Percentiles rank a stretch among this genome's conserved stretches.
Evolutionary conservation across 441 rosid species (phyloP).

Genomic region (Erodium trifolium): DNA sequence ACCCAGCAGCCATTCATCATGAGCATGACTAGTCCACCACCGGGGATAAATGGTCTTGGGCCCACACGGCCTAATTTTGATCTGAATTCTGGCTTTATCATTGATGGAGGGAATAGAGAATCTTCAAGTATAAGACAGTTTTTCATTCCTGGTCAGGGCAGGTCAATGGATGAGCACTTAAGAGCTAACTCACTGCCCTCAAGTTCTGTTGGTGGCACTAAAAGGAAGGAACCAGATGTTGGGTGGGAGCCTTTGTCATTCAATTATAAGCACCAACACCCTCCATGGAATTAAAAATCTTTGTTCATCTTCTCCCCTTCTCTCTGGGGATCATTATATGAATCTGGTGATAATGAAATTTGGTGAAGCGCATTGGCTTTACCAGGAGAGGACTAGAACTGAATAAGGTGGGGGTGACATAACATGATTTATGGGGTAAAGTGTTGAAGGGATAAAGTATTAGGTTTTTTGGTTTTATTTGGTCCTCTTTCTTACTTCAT

Average conservation of each 20-base stretch:
- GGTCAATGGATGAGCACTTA: conserved; percentile 50
- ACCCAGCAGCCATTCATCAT: conserved; percentile 56
- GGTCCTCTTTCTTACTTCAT: conserved; percentile 20
- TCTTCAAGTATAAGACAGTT: conserved; percentile 48
- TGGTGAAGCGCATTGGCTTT: conserved; percentile 18
- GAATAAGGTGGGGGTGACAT: conserved; percentile 39
- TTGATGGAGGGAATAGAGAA: conserved; percentile 58
- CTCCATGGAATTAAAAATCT: neutral
- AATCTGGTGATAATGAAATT: no score
- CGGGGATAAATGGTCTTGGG: conserved; percentile 40
- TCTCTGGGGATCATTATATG: neutral
- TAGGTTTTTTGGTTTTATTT: conserved; percentile 35
- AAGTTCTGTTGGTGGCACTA: conserved; percentile 42
- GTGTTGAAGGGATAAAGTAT: conserved; percentile 20
- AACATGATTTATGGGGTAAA: conserved; percentile 41
- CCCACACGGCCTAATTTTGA: conserved; percentile 55
- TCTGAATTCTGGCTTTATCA: conserved; percentile 56
- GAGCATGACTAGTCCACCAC: conserved; percentile 47
- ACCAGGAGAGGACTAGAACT: conserved; percentile 31
- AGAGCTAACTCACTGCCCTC: conserved; percentile 46
- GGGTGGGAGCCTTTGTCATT: conserved; percentile 1
- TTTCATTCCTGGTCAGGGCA: conserved; percentile 48
- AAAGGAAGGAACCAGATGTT: conserved; percentile 6
- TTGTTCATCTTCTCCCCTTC: neutral
- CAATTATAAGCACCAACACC: conserved; percentile 2